Evolutionary conservation across 2,329 filamentous ascomycete genomes (phyloP).

Genomic region (Chalaropsis thielavioides): DNA sequence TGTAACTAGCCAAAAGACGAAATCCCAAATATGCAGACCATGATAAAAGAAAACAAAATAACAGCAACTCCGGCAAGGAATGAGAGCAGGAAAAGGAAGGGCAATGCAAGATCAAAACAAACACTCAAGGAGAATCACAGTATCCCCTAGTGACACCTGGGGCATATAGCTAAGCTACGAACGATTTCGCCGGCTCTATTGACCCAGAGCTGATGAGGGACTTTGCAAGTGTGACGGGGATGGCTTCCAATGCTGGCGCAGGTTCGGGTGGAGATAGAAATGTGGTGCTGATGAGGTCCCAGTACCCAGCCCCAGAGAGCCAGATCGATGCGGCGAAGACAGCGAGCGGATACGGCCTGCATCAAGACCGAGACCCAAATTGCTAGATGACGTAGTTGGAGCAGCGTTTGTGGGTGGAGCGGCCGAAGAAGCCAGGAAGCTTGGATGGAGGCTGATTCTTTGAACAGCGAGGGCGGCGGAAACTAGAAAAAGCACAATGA

Average conservation of each 20-base stretch:
- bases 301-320: slow-evolving; percentile 4
- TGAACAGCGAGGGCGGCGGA: slow-evolving; percentile 3
- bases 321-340: slow-evolving; percentile 1
- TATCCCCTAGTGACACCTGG: not conserved
- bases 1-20: not conserved
- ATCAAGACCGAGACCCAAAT: not conserved
- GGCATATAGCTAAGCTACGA: not conserved
- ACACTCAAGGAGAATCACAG: not conserved
- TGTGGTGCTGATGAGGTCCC: not conserved
- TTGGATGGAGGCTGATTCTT: slow-evolving; percentile 1
- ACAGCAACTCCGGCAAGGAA: not conserved
- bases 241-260: slow-evolving; percentile 6
- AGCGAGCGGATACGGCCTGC: slow-evolving; percentile 5
- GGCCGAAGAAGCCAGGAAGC: not conserved
- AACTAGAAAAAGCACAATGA: not conserved
- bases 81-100: not conserved
- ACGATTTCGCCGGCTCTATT: not conserved
- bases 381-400: not conserved
- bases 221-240: not conserved
- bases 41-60: not conserved
- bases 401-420: not conserved
- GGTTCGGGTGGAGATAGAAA: slow-evolving; percentile 5
- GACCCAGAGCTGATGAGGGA: not conserved
- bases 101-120: not conserved
- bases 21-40: not conserved